phyloP scores from a whole-genome alignment of 345 rosid species.

The Raphanus sativus region DNA sequence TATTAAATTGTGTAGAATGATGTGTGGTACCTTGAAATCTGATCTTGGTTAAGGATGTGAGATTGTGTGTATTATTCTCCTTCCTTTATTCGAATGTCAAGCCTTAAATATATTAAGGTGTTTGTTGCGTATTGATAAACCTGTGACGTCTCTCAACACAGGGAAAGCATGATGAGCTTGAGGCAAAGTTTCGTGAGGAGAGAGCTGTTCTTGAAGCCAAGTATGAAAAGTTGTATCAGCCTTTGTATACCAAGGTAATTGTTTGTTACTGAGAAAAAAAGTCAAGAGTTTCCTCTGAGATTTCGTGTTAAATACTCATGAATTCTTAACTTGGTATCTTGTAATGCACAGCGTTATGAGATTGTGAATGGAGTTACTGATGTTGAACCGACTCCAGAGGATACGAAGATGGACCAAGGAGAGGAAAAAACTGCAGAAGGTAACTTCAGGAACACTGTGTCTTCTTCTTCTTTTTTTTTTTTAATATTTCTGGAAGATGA shows the following conservation, averaged over 20 bases:
- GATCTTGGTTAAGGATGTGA: neutral
- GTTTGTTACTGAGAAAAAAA: neutral
- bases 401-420: constrained; percentile 47
- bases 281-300: too few species aligned
- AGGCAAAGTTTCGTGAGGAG: constrained; percentile 82
- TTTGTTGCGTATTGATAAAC: neutral
- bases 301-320: neutral
- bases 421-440: constrained; percentile 64
- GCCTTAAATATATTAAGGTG: neutral
- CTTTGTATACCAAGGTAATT: constrained; percentile 67
- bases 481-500: neutral
- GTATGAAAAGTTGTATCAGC: constrained; percentile 73
- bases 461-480: neutral
- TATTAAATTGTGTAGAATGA: neutral
- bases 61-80: neutral
- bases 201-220: constrained; percentile 81
- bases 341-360: constrained; percentile 58
- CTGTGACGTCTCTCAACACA: constrained; percentile 34
- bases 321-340: neutral
- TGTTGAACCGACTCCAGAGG: constrained; percentile 51
- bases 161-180: constrained; percentile 75
- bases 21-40: neutral
- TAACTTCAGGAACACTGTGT: constrained; percentile 17
- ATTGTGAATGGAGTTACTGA: constrained; percentile 77
- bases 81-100: neutral